Percentiles rank a stretch among this genome's conserved stretches.
These are phyloP conservation scores for Podospora conica DNA, from an alignment of 495 filamentous ascomycete species.

Conservation along the genomic window DNA sequence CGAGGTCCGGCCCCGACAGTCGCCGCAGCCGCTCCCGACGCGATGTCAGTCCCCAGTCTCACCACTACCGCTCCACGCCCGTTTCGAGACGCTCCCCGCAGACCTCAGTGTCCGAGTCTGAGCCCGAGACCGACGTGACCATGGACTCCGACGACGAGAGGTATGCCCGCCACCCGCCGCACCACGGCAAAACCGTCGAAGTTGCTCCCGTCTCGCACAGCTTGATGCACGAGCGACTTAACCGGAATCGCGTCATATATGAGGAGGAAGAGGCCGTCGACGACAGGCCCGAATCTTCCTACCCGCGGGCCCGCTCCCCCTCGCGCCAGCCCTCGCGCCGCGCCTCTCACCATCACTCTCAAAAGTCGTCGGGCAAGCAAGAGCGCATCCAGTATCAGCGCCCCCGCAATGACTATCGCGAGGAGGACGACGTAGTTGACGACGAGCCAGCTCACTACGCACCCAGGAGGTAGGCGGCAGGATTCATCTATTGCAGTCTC, in stretches of 20 bases:
- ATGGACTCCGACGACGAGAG: constrained; percentile 33
- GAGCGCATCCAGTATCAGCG: constrained; percentile 23
- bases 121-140: constrained; percentile 34
- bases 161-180: constrained; percentile 8
- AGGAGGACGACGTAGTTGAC: constrained; percentile 16
- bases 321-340: constrained; percentile 16
- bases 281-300: constrained; percentile 13
- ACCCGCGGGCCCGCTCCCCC: constrained; percentile 13
- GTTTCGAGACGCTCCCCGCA: constrained; percentile 34
- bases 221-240: constrained; percentile 24
- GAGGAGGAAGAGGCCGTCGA: constrained; percentile 18
- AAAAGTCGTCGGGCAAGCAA: constrained; percentile 1
- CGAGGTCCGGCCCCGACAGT: constrained; percentile 21
- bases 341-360: constrained; percentile 9
- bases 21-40: constrained; percentile 30
- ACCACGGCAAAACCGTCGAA: constrained; percentile 16
- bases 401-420: constrained; percentile 14
- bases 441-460: constrained; percentile 31
- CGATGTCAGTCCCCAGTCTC: constrained; percentile 36
- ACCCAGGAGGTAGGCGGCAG: constrained; percentile 31
- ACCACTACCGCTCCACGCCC: constrained; percentile 34
- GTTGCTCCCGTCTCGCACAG: constrained; percentile 9
- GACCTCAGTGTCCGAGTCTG: constrained; percentile 36
- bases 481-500: neutral
- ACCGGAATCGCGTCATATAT: constrained; percentile 18